phyloP scores from a whole-genome alignment of 148 eudicot genomes.

The Pharnaceum exiguum region DNA sequence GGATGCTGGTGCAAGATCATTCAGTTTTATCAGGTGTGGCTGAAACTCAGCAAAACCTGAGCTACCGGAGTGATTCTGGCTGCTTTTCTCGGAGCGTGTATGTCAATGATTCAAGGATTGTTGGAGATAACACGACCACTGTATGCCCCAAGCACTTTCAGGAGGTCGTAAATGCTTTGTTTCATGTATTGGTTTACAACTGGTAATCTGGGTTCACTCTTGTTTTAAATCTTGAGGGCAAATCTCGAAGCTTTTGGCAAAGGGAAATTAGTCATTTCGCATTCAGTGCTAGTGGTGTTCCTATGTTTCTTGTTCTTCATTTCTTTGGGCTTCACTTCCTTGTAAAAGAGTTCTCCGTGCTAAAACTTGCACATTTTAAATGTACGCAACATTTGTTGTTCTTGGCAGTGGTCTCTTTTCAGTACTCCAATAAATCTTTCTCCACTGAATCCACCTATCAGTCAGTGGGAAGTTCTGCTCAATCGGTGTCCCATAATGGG shows the following conservation, averaged over 20 bases:
- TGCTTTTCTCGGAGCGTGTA: conserved; percentile 46
- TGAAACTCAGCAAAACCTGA: conserved; percentile 39
- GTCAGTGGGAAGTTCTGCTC: no score
- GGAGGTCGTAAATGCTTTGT: not conserved
- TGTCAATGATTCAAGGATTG: conserved; percentile 39
- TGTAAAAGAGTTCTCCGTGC: no score
- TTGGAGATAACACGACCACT: conserved; percentile 22
- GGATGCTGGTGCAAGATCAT: conserved; percentile 61
- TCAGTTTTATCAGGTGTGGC: conserved; percentile 62
- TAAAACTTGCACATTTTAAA: no score
- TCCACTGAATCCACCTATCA: no score
- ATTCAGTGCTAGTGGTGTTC: not conserved
- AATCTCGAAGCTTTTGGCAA: not conserved
- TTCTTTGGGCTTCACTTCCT: no score
- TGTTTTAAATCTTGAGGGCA: not conserved
- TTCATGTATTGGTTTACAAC: not conserved
- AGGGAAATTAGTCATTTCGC: not conserved
- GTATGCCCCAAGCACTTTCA: conserved; percentile 20
- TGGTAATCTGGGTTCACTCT: not conserved
- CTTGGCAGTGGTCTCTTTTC: no score
- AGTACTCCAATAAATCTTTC: no score
- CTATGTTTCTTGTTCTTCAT: no score
- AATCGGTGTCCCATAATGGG: no score
- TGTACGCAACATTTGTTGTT: no score
- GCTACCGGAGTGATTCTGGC: conserved; percentile 28